Evolutionary conservation across 495 filamentous ascomycete genomes (phyloP).

Genomic region (Trichoderma virens): DNA sequence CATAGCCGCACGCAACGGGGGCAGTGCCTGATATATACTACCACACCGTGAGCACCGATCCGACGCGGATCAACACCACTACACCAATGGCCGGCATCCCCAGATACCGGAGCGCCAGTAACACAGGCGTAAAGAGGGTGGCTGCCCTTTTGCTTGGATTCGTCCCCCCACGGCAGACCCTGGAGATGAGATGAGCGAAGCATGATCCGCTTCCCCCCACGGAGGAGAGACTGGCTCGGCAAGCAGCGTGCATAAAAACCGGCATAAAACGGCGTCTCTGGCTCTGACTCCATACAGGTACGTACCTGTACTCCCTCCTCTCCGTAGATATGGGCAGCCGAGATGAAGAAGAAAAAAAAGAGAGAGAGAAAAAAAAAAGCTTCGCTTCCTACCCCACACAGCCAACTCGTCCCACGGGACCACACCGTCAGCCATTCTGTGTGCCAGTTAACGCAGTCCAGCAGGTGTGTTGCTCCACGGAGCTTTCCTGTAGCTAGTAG

Average conservation of each 20-base stretch:
- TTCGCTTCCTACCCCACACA: conserved; percentile 2
- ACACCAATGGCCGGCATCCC: neutral
- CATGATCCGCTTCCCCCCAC: neutral
- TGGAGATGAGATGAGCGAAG: neutral
- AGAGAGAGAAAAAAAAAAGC: neutral
- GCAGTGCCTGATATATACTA: neutral
- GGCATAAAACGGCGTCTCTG: neutral
- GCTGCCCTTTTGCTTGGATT: neutral
- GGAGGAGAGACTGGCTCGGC: neutral
- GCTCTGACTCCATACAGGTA: neutral
- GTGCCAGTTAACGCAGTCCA: neutral
- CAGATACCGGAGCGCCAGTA: neutral
- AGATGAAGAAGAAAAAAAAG: no score
- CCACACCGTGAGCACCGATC: neutral
- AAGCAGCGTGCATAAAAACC: neutral
- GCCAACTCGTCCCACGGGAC: neutral
- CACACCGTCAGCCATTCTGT: neutral
- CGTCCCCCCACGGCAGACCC: neutral
- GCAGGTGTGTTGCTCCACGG: conserved; percentile 6
- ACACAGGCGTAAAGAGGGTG: neutral
- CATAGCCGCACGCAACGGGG: neutral
- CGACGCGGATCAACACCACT: neutral
- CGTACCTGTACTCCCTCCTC: no score
- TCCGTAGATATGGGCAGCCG: no score
- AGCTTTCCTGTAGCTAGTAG: neutral